phyloP scores from a whole-genome alignment of 306 rosid species.

The Fragaria iinumae region DNA sequence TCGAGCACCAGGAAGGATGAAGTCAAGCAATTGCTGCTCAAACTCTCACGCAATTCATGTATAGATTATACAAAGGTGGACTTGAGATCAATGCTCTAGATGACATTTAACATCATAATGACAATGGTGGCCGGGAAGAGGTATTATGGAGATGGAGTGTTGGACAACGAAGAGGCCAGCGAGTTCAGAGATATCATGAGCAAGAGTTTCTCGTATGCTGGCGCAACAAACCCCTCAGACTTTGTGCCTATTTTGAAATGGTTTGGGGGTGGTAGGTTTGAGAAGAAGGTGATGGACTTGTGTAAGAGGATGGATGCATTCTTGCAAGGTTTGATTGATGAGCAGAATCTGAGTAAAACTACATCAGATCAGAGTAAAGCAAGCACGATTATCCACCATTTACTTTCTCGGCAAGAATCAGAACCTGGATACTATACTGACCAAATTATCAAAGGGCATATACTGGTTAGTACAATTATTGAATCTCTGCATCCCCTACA shows the following conservation, averaged over 20 bases:
- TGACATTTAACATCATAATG: constrained; percentile 58
- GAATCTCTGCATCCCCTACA: neutral
- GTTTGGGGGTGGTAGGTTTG: constrained; percentile 25
- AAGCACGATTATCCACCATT: constrained; percentile 49
- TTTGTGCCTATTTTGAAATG: constrained; percentile 43
- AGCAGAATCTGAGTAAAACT: constrained; percentile 27
- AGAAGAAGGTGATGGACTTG: constrained; percentile 4
- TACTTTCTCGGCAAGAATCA: constrained; percentile 45
- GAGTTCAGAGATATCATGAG: constrained; percentile 40
- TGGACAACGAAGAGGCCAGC: constrained; percentile 35
- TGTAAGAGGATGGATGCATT: constrained; percentile 17
- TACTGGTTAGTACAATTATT: constrained; percentile 36
- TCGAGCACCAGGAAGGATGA: constrained; percentile 40
- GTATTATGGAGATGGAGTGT: constrained; percentile 38
- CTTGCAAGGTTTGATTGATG: constrained; percentile 59
- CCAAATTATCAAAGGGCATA: constrained; percentile 57
- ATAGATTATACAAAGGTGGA: constrained; percentile 33
- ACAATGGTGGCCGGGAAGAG: constrained; percentile 72
- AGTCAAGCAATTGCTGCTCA: constrained; percentile 30
- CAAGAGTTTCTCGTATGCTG: constrained; percentile 16
- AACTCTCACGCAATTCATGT: constrained; percentile 17
- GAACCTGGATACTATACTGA: constrained; percentile 55
- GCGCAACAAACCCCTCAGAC: constrained; percentile 38
- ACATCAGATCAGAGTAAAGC: constrained; percentile 18
- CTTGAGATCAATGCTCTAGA: constrained; percentile 31